A percentile compares a stretch with the other conserved stretches of the same genome.
Conservation (phyloP, 2,329 filamentous ascomycete genomes). For the Hypoxylon sp. region DNA sequence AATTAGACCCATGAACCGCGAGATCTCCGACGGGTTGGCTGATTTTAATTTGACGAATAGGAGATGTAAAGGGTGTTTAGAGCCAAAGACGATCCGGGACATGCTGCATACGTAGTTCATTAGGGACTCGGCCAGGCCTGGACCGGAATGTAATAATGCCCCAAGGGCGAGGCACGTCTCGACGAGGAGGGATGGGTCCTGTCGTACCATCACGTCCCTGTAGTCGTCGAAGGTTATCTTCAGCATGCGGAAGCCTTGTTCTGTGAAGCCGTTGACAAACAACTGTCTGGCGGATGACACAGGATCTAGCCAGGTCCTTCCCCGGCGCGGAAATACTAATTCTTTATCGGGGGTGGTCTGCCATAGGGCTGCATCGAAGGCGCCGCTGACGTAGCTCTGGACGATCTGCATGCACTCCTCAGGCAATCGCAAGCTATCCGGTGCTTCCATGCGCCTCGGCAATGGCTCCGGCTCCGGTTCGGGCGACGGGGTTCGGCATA, state of each 20-base stretch:
- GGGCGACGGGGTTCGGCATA: constrained; percentile 43
- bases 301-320: constrained; percentile 41
- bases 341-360: constrained; percentile 26
- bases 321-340: constrained; percentile 30
- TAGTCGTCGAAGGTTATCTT: constrained; percentile 41
- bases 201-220: constrained; percentile 28
- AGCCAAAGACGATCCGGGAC: constrained; percentile 38
- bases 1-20: constrained; percentile 20
- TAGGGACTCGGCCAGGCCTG: constrained; percentile 31
- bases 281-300: constrained; percentile 41
- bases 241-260: constrained; percentile 43
- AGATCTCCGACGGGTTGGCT: constrained; percentile 16
- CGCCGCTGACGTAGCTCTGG: constrained; percentile 38
- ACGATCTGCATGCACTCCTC: constrained; percentile 47
- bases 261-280: constrained; percentile 37
- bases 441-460: constrained; percentile 37
- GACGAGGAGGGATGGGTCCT: constrained; percentile 44
- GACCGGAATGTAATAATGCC: constrained; percentile 33
- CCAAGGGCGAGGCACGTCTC: constrained; percentile 41
- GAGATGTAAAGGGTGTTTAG: constrained; percentile 37
- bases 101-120: constrained; percentile 37
- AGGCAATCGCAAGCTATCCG: constrained; percentile 40
- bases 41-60: constrained; percentile 28
- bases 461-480: constrained; percentile 16
- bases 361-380: constrained; percentile 36